Evolutionary conservation across 306 rosid species (phyloP), one percentile per base, ranked within the genome.

Genomic region (Quercus berberidifolia): DNA sequence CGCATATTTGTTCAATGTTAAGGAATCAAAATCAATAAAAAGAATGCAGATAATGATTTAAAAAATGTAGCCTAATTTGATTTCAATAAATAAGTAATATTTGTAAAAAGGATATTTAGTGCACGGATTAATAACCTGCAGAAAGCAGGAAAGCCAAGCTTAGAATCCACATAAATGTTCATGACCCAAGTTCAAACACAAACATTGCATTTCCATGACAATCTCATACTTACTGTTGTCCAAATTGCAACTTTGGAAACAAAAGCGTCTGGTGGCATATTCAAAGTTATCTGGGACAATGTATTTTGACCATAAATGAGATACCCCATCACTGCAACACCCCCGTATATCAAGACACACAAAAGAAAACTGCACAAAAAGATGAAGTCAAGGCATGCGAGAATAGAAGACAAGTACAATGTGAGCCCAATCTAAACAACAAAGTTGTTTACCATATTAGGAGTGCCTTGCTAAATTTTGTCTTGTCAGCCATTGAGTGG

Each of bases 401-500:
- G 74, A 65, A 65, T 56, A 21, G 31, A 70, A 74, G 76, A 63
- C 20, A 51, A 74, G 38, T 70, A 35, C 31, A 76, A 38, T 2
- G 38, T 26, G 25, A 38, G 35, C 63, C 30, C n/a, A 74, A 12
- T 52, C 14, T 13, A 1, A 55, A 73, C 17, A 73, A 6, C 30
- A 6, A 62, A 10, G 28, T 64, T 30, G 25, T 23, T 56, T 70
- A 88, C 88, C 92, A 83, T 75, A 82, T 82, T 14, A 76, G 67
- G 3, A 92, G 15, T 26, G 96, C 94, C 68, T 78, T 79, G 73
- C 75, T 87, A 79, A 89, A 90, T 81, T 90, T 76, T 74, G 67
- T 85, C 81, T 90, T 94, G 83, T 89, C 81, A n/a, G 92, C 94
- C 97, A 94, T 92, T 8, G 94, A 94, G 49, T 90, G 97, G 79